A percentile compares a stretch with the other conserved stretches of the same genome.
These are phyloP conservation scores for Fistulifera pelliculosa DNA, from an alignment of 108 stramenopile species.

Conservation along the genomic window DNA sequence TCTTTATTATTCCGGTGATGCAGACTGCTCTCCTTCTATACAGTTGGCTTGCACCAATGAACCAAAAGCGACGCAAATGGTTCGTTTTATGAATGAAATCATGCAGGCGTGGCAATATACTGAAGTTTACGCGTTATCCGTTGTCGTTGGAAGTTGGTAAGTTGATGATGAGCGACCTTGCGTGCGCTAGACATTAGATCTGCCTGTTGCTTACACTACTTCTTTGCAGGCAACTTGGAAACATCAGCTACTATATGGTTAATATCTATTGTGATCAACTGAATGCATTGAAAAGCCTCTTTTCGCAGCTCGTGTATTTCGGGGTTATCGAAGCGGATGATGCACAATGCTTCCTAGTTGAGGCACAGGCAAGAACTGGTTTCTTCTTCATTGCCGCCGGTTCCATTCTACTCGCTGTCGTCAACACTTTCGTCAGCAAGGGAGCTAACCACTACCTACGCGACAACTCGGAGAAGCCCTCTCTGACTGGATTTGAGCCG, in stretches of 20 bases:
- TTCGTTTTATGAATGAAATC: constrained; percentile 38
- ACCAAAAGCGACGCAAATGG: constrained; percentile 17
- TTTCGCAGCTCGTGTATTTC: constrained; percentile 43
- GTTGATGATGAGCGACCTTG: too few relatives aligned
- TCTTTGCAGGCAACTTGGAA: constrained; percentile 37
- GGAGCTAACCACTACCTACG: constrained; percentile 17
- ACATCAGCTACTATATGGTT: constrained; percentile 12
- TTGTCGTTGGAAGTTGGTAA: constrained; percentile 59
- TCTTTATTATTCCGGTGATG: constrained; percentile 61
- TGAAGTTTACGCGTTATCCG: constrained; percentile 65
- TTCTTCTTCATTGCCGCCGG: constrained; percentile 45
- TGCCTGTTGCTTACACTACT: too few relatives aligned
- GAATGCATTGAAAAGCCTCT: constrained; percentile 35
- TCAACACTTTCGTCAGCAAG: constrained; percentile 33
- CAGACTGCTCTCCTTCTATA: constrained; percentile 32
- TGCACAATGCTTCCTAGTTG: constrained; percentile 67
- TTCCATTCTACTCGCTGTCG: constrained; percentile 33
- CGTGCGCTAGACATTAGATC: too few relatives aligned
- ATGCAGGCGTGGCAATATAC: constrained; percentile 77
- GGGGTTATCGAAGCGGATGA: constrained; percentile 52
- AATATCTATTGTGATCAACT: constrained; percentile 6
- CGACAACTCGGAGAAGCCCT: constrained; percentile 14
- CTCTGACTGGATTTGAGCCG: not conserved
- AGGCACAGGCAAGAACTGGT: constrained; percentile 48
- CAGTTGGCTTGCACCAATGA: constrained; percentile 51